A percentile compares a stretch with the other conserved stretches of the same genome.
These are phyloP conservation scores for Suhomyces sp. DNA, from an alignment of 805 yeast species.

Conservation along the genomic window DNA sequence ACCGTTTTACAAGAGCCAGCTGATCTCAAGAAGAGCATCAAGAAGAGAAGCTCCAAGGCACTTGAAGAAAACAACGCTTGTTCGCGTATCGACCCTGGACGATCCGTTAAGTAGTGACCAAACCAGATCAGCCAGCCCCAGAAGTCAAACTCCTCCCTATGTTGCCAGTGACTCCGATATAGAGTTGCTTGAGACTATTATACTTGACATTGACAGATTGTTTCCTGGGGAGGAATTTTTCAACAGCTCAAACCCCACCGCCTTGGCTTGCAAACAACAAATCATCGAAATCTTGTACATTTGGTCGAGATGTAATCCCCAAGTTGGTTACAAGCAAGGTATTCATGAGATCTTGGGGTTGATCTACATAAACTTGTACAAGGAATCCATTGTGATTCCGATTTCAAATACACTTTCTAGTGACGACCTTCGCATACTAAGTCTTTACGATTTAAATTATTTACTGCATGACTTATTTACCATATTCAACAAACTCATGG, in stretches of 20 bases:
- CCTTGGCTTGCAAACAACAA: constrained; percentile 21
- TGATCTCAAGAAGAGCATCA: not conserved
- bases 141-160: constrained; percentile 5
- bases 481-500: constrained; percentile 42
- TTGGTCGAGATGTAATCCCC: constrained; percentile 50
- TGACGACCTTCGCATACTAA: constrained; percentile 34
- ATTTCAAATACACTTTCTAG: constrained; percentile 13
- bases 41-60: not conserved
- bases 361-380: constrained; percentile 38
- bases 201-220: constrained; percentile 51
- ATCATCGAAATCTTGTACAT: constrained; percentile 45
- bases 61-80: constrained; percentile 10
- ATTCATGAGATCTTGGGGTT: constrained; percentile 53
- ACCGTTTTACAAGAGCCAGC: constrained; percentile 18
- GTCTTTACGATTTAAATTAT: constrained; percentile 37
- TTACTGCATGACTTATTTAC: constrained; percentile 44
- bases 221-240: constrained; percentile 47
- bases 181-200: constrained; percentile 41
- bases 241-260: constrained; percentile 15
- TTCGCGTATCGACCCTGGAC: constrained; percentile 16
- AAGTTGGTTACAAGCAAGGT: constrained; percentile 48
- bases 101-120: constrained; percentile 17
- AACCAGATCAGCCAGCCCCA: not conserved
- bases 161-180: constrained; percentile 24
- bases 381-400: constrained; percentile 29